Percentiles rank a stretch among this genome's conserved stretches.
phyloP scores from a whole-genome alignment of 1,139 yeast species.

The Kurtzmaniella quercitrusa region DNA sequence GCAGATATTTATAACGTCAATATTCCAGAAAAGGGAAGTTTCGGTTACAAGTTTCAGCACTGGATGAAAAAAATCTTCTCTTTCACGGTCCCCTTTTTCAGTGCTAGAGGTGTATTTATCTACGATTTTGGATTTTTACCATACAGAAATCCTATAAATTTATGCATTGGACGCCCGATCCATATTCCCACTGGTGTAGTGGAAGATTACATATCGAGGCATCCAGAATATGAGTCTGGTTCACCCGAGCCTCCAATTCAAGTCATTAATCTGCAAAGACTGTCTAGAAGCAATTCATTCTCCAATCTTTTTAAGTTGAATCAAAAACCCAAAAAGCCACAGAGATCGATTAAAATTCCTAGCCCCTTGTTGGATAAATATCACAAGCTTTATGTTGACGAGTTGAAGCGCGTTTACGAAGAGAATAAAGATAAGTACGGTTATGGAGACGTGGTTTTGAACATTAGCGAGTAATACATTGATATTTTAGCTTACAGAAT shows the following conservation, averaged over 20 bases:
- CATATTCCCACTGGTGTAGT: conserved; percentile 51
- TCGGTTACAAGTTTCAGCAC: conserved; percentile 54
- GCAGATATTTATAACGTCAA: conserved; percentile 71
- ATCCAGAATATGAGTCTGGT: conserved; percentile 21
- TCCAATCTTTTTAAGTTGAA: conserved; percentile 22
- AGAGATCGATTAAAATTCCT: conserved; percentile 24
- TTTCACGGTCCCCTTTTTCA: conserved; percentile 86
- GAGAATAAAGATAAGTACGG: conserved; percentile 64
- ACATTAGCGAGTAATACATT: conserved; percentile 35
- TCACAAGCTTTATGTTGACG: conserved; percentile 69
- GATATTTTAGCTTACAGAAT: conserved; percentile 9
- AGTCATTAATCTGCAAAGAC: background rate
- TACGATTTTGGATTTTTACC: conserved; percentile 92
- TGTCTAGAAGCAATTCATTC: conserved; percentile 15
- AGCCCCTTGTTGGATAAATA: conserved; percentile 57
- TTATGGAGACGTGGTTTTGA: conserved; percentile 44
- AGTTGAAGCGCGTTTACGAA: conserved; percentile 61
- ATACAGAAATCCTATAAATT: conserved; percentile 72
- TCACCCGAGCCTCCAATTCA: background rate
- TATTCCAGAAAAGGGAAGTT: conserved; percentile 51
- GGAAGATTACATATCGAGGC: conserved; percentile 25
- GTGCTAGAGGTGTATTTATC: conserved; percentile 89
- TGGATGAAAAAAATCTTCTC: conserved; percentile 70
- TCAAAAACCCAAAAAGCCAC: conserved; percentile 10
- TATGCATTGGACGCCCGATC: conserved; percentile 82